Base-by-base conservation (phyloP, 176 grass and related monocot species). In the Alloteropsis semialata region DNA sequence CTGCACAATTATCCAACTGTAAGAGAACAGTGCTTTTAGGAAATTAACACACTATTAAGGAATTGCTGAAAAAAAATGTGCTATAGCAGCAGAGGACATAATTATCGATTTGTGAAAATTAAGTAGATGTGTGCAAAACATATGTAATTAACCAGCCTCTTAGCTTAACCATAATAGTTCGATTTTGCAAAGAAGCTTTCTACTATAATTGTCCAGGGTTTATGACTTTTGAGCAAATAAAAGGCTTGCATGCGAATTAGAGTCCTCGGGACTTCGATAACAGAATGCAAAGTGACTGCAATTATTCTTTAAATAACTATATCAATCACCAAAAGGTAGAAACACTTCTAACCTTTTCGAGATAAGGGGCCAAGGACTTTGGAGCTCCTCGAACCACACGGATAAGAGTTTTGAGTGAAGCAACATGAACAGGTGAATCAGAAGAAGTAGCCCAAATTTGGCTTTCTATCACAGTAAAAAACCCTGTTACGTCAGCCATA, bases 371-470 rank as follows among this genome's bases (percentile, higher is more conserved):
- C 82, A 98, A 86, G 43, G 80, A 50, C 85, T 98, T 98, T 19
- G 90, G 92, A 81, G 86, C 76, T 1, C 92, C 88, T 75, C 95
- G 88, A 69, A 95, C 88, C 68, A 93, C 90, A 78, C 95, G 91
- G 77, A 93, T 89, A 46, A 98, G 68, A 82, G 90, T 89, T 82
- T 95, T 98, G 50, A 98, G 69, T 37, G 92, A 92, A 65, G 89
- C 89, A 41, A 98, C 67, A 63, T 98, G 95, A 79, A 95, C 90
- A 83, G 92, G 88, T 78, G 95, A 98, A 91, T 98, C 95, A 78
- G 92, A 94, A 33, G 84, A 92, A 85, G 88, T 95, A 46, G 88
- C 81, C 95, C 95, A 95, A 84, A 98, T 95, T 86, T 98, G 92
- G 48, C 92, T 89, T 89, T 98, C 90, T 89, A 98, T 91, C 56